These are phyloP conservation scores for Craterostigma plantagineum DNA, from an alignment of 257 asterid genomes.

Conservation along the genomic window DNA sequence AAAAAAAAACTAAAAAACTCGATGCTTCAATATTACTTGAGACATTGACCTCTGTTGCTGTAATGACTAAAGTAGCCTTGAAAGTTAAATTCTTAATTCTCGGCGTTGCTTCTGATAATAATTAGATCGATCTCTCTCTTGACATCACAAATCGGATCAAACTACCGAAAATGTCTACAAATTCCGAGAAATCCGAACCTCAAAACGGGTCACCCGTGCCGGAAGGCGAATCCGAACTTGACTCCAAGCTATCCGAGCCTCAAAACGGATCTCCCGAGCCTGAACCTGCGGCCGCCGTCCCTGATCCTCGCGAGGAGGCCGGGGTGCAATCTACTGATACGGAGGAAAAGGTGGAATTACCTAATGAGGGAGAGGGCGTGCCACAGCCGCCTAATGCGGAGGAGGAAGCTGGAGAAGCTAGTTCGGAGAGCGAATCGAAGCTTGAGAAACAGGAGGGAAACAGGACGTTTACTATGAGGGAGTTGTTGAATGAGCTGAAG, in stretches of 20 bases:
- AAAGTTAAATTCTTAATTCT: too few species aligned
- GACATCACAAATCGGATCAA: slow-evolving; percentile 14
- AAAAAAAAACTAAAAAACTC: too few species aligned
- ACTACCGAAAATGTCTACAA: slow-evolving; percentile 20
- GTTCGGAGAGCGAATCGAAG: slow-evolving; percentile 22
- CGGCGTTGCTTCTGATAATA: background rate
- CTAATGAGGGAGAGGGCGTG: slow-evolving; percentile 20
- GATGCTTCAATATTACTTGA: too few species aligned
- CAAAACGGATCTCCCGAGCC: slow-evolving; percentile 2
- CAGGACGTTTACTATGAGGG: slow-evolving; percentile 90
- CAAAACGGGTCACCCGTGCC: slow-evolving; percentile 23
- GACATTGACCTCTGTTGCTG: too few species aligned
- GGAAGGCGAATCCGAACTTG: background rate
- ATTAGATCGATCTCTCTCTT: slow-evolving; percentile 16
- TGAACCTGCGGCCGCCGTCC: slow-evolving; percentile 20
- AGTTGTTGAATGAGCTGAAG: slow-evolving; percentile 79
- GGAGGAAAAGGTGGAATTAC: slow-evolving; percentile 16
- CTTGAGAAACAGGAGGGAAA: slow-evolving; percentile 36
- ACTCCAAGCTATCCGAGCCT: too few species aligned
- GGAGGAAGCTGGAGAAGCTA: slow-evolving; percentile 16
- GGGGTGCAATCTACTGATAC: slow-evolving; percentile 22
- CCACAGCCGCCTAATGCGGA: too few species aligned
- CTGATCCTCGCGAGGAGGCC: slow-evolving; percentile 28
- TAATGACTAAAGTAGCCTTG: too few species aligned
- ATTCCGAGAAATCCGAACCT: slow-evolving; percentile 24